Percentiles rank a stretch among this genome's conserved stretches.
phyloP scores from a whole-genome alignment of 805 yeast species.

The Nakazawaea wickerhamii region DNA sequence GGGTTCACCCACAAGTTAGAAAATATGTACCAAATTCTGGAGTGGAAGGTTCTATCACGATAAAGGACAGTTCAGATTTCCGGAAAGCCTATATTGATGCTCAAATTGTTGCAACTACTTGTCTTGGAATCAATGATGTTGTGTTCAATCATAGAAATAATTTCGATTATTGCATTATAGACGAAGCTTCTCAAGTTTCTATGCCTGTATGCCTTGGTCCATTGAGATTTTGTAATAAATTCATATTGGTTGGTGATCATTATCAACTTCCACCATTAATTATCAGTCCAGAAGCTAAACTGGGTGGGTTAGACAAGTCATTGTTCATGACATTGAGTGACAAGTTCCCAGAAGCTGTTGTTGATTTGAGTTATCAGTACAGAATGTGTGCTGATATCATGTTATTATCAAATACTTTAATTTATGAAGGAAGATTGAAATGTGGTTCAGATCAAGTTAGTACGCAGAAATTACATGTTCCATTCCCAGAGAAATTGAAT shows the following conservation, averaged over 20 bases:
- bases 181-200: constrained; percentile 95
- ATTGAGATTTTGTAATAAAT: constrained; percentile 65
- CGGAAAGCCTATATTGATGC: constrained; percentile 45
- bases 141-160: constrained; percentile 44
- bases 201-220: constrained; percentile 92
- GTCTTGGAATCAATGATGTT: constrained; percentile 68
- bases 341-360: constrained; percentile 66
- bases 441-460: constrained; percentile 72
- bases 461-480: constrained; percentile 47
- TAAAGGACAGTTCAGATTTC: constrained; percentile 41
- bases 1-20: constrained; percentile 58
- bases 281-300: constrained; percentile 56
- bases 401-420: constrained; percentile 71
- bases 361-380: constrained; percentile 75
- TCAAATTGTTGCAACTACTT: constrained; percentile 82
- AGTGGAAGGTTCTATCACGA: constrained; percentile 20
- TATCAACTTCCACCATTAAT: constrained; percentile 90
- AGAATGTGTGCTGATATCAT: constrained; percentile 90
- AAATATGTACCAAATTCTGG: constrained; percentile 44
- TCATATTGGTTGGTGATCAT: constrained; percentile 95
- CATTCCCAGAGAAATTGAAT: constrained; percentile 28
- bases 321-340: constrained; percentile 74
- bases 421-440: constrained; percentile 68
- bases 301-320: constrained; percentile 65
- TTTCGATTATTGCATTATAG: constrained; percentile 92